Conservation (phyloP, 176 grass and related monocot genomes). For the Chloris gayana region DNA sequence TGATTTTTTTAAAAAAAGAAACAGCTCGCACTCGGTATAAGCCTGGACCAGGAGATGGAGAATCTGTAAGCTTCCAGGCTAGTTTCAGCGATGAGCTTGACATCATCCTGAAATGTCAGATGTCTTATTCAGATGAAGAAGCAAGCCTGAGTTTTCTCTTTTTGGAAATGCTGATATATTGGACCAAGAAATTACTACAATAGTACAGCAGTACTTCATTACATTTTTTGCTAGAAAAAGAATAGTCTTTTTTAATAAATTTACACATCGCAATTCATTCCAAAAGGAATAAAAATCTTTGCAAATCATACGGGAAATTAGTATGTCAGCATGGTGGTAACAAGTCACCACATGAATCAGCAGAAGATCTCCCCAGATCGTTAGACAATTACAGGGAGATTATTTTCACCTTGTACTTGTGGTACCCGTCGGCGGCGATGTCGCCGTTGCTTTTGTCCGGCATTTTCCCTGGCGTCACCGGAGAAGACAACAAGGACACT, state of each 20-base stretch:
- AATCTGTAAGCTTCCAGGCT: conserved; percentile 68
- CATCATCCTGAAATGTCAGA: conserved; percentile 63
- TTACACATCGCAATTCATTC: background rate
- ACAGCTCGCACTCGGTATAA: conserved; percentile 50
- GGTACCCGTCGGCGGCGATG: conserved; percentile 57
- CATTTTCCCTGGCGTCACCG: conserved; percentile 45
- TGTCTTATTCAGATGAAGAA: background rate
- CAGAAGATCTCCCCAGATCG: background rate
- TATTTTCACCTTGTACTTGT: conserved; percentile 62
- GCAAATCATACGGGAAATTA: background rate
- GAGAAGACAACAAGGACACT: conserved; percentile 4
- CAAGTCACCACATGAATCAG: background rate
- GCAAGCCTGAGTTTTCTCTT: background rate
- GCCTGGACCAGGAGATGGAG: conserved; percentile 77
- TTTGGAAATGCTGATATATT: background rate
- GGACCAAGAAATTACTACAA: background rate
- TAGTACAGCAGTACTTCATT: background rate
- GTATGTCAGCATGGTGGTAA: background rate
- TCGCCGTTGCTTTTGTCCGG: conserved; percentile 61
- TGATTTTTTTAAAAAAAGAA: background rate
- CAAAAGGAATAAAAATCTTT: background rate
- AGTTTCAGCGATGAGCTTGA: conserved; percentile 53
- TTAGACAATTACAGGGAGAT: background rate
- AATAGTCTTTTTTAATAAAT: background rate
- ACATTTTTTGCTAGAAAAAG: background rate